Evolutionary conservation across 73 alveolate genomes (phyloP).

Genomic region (Blepharisma japonicum): DNA sequence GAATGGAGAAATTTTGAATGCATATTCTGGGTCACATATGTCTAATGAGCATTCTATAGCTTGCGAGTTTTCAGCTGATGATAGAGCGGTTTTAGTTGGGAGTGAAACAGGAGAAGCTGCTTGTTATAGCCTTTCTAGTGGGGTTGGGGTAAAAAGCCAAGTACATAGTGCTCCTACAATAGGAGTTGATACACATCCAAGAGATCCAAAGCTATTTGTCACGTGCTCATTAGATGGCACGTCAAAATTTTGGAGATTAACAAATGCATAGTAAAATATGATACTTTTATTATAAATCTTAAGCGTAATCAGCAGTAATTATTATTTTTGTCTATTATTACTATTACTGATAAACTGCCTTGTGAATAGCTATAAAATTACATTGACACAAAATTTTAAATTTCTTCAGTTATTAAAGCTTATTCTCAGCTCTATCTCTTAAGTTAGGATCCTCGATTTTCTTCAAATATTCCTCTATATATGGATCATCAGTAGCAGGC

Average conservation of each 20-base stretch:
- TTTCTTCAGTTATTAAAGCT: background rate
- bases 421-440: background rate
- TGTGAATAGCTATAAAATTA: no score
- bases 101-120: background rate
- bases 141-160: background rate
- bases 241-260: no score
- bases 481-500: constrained; percentile 12
- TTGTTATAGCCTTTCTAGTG: background rate
- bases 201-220: background rate
- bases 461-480: background rate
- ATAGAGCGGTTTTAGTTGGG: background rate
- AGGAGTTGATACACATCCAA: background rate
- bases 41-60: constrained; percentile 17
- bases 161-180: background rate
- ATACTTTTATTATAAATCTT: no score
- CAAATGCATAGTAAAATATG: no score
- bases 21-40: constrained; percentile 39
- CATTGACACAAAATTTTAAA: no score
- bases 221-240: no score
- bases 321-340: no score
- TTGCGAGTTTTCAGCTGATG: background rate
- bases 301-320: no score
- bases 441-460: constrained; percentile 19
- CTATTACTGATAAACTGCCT: no score
- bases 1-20: constrained; percentile 39